Evolutionary conservation across 352 stramenopile genomes (phyloP), one percentile per base, ranked within the genome.

Genomic region (Pythium dissotocum): DNA sequence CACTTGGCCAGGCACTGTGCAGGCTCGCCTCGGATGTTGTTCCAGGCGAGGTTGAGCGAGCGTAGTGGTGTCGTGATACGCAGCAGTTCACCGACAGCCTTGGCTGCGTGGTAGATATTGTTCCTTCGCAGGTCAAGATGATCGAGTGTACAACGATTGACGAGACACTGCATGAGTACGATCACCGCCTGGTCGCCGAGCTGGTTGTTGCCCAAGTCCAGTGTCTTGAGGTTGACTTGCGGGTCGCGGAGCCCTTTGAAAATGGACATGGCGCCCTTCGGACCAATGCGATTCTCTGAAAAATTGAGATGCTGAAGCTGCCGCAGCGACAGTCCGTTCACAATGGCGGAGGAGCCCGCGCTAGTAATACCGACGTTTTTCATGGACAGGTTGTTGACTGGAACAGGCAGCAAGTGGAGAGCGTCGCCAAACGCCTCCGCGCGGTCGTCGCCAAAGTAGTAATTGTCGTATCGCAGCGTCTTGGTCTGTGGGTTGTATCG

Each of bases 151-250:
- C 85, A 93, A 0, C 85, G 77, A 46, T 90, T 89, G 5, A 93
- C 59, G 26, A 93, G 67, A 40, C 79, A 88, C 59, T 89, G 77
- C 56, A 90, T 77, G 14, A 91, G 71, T 9, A 65, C 58, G 32
- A 76, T 75, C 8, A 93, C 82, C 12, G 71, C 70, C 44, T 88
- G 80, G 54, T 93, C 85, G 12, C 85, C 85, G 13, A 93, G 69
- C 24, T 88, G 82, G 46, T 93, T 93, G 66, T 91, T 89, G 35
- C 82, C 77, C 26, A 93, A 63, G 63, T 90, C 71, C 13, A 93
- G 72, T n/a, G 76, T 88, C 36, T 81, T 79, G 1, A 93, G 67
- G 51, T 85, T 77, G 63, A 87, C 68, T 33, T 80, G 78, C 9
- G 85, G 75, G 24, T 90, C 83, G 35, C 81, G 72, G 1, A 93